Conservation (phyloP, 345 rosid species). For the Arabidopsis arenosa region DNA sequence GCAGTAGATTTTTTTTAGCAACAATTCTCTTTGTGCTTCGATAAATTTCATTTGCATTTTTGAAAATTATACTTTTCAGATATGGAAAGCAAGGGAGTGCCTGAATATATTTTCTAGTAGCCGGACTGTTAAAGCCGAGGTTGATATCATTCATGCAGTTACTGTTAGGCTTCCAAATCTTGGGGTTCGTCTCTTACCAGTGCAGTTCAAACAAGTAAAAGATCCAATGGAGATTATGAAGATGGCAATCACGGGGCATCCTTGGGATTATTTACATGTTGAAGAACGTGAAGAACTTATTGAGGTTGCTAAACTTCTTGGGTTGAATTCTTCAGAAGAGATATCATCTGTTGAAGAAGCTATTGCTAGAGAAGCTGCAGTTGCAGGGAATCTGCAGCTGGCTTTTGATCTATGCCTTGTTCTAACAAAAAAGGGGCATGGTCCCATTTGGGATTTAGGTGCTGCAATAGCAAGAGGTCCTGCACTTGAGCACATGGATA, state of each 20-base stretch:
- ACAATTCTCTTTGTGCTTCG: slow-evolving; percentile 1
- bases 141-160: slow-evolving; percentile 80
- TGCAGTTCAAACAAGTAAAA: slow-evolving; percentile 94
- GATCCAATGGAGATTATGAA: slow-evolving; percentile 96
- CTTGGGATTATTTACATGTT: slow-evolving; percentile 89
- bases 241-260: slow-evolving; percentile 88
- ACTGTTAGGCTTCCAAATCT: slow-evolving; percentile 90
- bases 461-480: slow-evolving; percentile 99
- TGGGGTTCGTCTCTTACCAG: slow-evolving; percentile 86
- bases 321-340: slow-evolving; percentile 78
- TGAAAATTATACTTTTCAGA: slow-evolving; percentile 57
- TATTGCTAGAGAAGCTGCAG: slow-evolving; percentile 99
- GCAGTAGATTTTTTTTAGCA: slow-evolving; percentile 14
- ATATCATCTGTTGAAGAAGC: slow-evolving; percentile 89
- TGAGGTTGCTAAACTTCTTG: slow-evolving; percentile 97
- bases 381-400: slow-evolving; percentile 94
- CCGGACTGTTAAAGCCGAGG: slow-evolving; percentile 82
- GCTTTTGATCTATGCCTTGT: slow-evolving; percentile 92
- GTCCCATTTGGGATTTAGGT: slow-evolving; percentile 93
- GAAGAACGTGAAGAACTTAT: slow-evolving; percentile 87
- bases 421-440: slow-evolving; percentile 90
- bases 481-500: slow-evolving; percentile 82
- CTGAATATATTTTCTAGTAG: slow-evolving; percentile 79
- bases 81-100: slow-evolving; percentile 98
- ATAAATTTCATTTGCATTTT: slow-evolving; percentile 26